Evolutionary conservation across 257 asterid genomes (phyloP).

Genomic region (Nicotiana tomentosiformis): DNA sequence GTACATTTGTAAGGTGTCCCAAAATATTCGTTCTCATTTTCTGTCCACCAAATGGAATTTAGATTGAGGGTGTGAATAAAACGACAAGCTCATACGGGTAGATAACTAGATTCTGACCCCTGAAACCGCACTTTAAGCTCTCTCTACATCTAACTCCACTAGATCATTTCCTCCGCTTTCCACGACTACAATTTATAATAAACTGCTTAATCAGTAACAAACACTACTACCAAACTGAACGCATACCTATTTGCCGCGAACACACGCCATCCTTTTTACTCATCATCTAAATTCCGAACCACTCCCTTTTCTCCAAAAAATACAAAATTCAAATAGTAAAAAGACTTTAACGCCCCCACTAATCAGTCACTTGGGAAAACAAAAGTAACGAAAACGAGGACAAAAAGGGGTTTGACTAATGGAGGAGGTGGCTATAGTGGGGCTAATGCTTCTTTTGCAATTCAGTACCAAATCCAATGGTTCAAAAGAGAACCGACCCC

Average conservation of each 20-base stretch:
- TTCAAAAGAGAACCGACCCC: slow-evolving; percentile 6
- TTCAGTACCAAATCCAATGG: slow-evolving; percentile 10
- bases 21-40: slow-evolving; percentile 25
- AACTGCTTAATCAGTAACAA: slow-evolving; percentile 35
- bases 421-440: slow-evolving; percentile 2
- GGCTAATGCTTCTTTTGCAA: slow-evolving; percentile 3
- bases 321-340: not conserved
- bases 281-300: slow-evolving; percentile 8
- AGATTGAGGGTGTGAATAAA: slow-evolving; percentile 18
- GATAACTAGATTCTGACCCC: slow-evolving; percentile 10
- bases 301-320: not conserved
- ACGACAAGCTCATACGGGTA: slow-evolving; percentile 29
- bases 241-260: slow-evolving; percentile 46
- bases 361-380: not conserved
- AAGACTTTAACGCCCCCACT: not conserved
- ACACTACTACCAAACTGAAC: slow-evolving; percentile 46
- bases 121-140: slow-evolving; percentile 11
- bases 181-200: slow-evolving; percentile 16
- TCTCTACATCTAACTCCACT: not conserved
- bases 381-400: slow-evolving; percentile 7
- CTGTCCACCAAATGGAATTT: slow-evolving; percentile 38
- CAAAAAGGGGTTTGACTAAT: not conserved
- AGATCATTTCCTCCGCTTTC: not conserved
- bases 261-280: slow-evolving; percentile 43
- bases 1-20: slow-evolving; percentile 26